These are phyloP conservation scores for Shiraia sp. DNA, from an alignment of 2,329 filamentous ascomycete genomes.

Conservation along the genomic window DNA sequence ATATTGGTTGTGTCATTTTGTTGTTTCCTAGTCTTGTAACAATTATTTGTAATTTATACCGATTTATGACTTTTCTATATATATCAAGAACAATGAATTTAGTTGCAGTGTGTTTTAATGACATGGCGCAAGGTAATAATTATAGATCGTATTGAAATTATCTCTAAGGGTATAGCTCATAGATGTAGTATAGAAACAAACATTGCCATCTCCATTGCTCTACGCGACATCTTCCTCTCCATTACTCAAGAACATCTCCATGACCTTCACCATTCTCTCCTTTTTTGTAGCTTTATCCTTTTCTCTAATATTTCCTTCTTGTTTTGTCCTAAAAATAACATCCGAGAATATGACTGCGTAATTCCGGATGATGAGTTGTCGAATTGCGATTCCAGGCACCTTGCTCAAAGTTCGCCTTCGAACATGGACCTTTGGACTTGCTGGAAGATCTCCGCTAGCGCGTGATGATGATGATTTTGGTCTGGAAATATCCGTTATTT, in stretches of 20 bases:
- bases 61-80: too few relatives aligned
- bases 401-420: constrained; percentile 46
- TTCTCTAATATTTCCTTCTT: constrained; percentile 47
- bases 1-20: too few relatives aligned
- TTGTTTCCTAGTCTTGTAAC: too few relatives aligned
- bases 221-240: constrained; percentile 1
- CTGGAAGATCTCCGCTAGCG: constrained; percentile 31
- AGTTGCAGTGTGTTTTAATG: too few relatives aligned
- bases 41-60: too few relatives aligned
- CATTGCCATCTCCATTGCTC: not conserved
- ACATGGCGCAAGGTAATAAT: too few relatives aligned
- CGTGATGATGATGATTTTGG: constrained; percentile 25
- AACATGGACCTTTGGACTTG: constrained; percentile 42
- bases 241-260: constrained; percentile 68
- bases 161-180: too few relatives aligned
- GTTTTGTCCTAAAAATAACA: constrained; percentile 61
- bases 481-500: constrained; percentile 49
- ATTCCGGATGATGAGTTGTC: constrained; percentile 62
- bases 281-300: constrained; percentile 64
- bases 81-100: too few relatives aligned
- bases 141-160: too few relatives aligned
- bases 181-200: too few relatives aligned
- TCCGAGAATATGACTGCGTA: constrained; percentile 69
- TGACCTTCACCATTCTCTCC: constrained; percentile 66
- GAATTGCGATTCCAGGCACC: constrained; percentile 57